Conservation (phyloP, 2,329 filamentous ascomycete species). For the Ambrosiella xylebori region DNA sequence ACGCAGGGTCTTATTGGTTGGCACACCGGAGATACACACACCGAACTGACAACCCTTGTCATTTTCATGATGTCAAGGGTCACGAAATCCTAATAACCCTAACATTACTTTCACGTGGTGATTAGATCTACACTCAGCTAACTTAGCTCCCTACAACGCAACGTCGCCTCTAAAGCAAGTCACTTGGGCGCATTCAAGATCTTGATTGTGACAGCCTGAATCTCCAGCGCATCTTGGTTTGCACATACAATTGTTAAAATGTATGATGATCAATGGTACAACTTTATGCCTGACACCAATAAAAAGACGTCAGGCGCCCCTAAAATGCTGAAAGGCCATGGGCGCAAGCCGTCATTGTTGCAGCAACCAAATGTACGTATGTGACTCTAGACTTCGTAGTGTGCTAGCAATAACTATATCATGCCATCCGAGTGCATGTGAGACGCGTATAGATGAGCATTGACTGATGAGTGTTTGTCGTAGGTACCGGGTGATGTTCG, state of each 20-base stretch:
- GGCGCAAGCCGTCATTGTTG: constrained; percentile 52
- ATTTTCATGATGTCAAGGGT: background rate
- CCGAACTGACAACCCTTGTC: background rate
- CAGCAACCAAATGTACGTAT: constrained; percentile 44
- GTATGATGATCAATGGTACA: constrained; percentile 79
- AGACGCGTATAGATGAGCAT: background rate
- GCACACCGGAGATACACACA: background rate
- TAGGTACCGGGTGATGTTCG: background rate
- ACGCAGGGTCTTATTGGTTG: background rate
- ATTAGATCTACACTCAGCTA: background rate
- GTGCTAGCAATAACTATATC: no score
- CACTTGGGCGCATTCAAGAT: background rate
- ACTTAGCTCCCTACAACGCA: constrained; percentile 3
- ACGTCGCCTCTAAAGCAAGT: constrained; percentile 12
- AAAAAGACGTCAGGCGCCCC: constrained; percentile 23
- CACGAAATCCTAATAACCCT: background rate
- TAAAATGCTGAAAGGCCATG: constrained; percentile 27
- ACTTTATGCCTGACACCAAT: constrained; percentile 47
- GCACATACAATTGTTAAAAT: constrained; percentile 25
- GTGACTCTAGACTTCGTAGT: background rate
- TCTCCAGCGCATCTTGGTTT: background rate
- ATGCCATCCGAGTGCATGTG: background rate
- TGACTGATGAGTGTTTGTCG: background rate
- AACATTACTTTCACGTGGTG: background rate
- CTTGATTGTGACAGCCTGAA: background rate